These are phyloP conservation scores for Cruciata laevipes DNA, from an alignment of 257 asterid genomes.

Conservation along the genomic window DNA sequence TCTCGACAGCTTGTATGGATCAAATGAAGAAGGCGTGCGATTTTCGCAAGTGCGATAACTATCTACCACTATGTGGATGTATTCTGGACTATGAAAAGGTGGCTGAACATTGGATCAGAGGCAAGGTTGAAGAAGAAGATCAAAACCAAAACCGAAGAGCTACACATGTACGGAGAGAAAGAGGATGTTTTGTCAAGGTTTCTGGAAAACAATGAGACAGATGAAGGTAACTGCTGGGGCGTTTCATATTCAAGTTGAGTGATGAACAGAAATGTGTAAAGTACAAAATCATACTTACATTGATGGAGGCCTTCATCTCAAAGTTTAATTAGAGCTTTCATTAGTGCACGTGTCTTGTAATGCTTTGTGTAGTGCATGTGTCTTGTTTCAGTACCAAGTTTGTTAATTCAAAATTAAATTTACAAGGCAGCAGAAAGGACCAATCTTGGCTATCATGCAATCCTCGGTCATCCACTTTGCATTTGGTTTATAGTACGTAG, in stretches of 20 bases:
- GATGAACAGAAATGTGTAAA: slow-evolving; percentile 34
- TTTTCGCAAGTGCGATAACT: slow-evolving; percentile 57
- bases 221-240: slow-evolving; percentile 61
- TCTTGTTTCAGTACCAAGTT: too few species aligned
- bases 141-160: slow-evolving; percentile 39
- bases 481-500: too few species aligned
- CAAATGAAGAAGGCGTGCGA: slow-evolving; percentile 32
- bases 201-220: slow-evolving; percentile 44
- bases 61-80: slow-evolving; percentile 44
- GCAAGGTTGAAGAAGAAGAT: slow-evolving; percentile 43
- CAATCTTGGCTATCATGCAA: too few species aligned
- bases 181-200: slow-evolving; percentile 60
- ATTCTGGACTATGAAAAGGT: slow-evolving; percentile 50
- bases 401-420: too few species aligned
- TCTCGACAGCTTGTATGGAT: slow-evolving; percentile 45
- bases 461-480: too few species aligned
- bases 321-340: slow-evolving; percentile 17
- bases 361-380: too few species aligned
- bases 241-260: slow-evolving; percentile 40
- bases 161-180: slow-evolving; percentile 23
- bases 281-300: slow-evolving; percentile 51
- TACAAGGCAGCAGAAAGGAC: too few species aligned
- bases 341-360: too few species aligned
- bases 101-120: slow-evolving; percentile 54
- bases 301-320: slow-evolving; percentile 55